phyloP scores from a whole-genome alignment of 2,329 filamentous ascomycete species.

The Colletotrichum lentis region DNA sequence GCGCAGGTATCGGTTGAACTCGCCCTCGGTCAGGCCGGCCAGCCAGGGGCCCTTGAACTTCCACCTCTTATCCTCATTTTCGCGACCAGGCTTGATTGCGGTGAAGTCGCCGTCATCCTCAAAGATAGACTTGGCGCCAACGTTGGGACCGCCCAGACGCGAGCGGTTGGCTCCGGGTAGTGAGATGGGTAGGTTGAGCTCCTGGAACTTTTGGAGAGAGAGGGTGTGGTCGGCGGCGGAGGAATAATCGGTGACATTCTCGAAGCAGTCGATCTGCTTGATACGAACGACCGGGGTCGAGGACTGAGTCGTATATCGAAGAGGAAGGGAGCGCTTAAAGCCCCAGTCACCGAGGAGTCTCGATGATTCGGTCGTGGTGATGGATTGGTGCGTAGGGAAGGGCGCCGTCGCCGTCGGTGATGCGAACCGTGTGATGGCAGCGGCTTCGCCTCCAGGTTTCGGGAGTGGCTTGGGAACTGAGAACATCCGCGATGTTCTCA shows the following conservation, averaged over 20 bases:
- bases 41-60: slow-evolving; percentile 74
- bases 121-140: slow-evolving; percentile 62
- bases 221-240: slow-evolving; percentile 83
- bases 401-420: slow-evolving; percentile 77
- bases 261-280: slow-evolving; percentile 80
- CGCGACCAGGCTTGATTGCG: slow-evolving; percentile 42
- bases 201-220: slow-evolving; percentile 85
- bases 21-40: slow-evolving; percentile 67
- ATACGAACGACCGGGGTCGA: slow-evolving; percentile 80
- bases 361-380: slow-evolving; percentile 78
- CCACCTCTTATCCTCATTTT: slow-evolving; percentile 61
- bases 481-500: slow-evolving; percentile 90
- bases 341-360: slow-evolving; percentile 88
- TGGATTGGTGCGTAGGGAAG: slow-evolving; percentile 83
- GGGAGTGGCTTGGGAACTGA: slow-evolving; percentile 81
- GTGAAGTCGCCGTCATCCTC: slow-evolving; percentile 67
- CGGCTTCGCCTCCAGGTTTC: slow-evolving; percentile 61
- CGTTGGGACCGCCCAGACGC: slow-evolving; percentile 24
- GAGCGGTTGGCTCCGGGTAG: slow-evolving; percentile 50
- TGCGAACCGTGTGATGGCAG: slow-evolving; percentile 55
- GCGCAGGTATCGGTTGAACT: slow-evolving; percentile 65
- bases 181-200: slow-evolving; percentile 77
- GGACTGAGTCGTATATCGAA: slow-evolving; percentile 75
- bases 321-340: slow-evolving; percentile 83
- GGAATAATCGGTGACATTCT: slow-evolving; percentile 88